phyloP scores from a whole-genome alignment of 2,329 filamentous ascomycete species.

The Aspergillus pseudonomiae region DNA sequence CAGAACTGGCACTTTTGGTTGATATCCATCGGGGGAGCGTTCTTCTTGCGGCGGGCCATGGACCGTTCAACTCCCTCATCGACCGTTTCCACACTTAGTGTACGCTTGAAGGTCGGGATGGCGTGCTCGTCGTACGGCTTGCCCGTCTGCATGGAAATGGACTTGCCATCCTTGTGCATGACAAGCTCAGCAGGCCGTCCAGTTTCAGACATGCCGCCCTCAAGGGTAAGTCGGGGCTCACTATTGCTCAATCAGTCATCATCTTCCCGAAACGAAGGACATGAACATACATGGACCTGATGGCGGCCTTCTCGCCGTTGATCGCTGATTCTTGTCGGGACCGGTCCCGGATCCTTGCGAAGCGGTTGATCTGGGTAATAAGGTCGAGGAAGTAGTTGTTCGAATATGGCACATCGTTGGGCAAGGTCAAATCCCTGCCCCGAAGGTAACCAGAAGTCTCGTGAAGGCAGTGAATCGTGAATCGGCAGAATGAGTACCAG shows the following conservation, averaged over 20 bases:
- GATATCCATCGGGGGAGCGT: slow-evolving; percentile 80
- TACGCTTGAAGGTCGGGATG: slow-evolving; percentile 54
- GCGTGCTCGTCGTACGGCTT: slow-evolving; percentile 58
- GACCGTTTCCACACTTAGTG: slow-evolving; percentile 59
- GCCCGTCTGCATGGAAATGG: slow-evolving; percentile 75
- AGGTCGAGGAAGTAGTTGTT: slow-evolving; percentile 97
- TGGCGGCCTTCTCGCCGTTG: slow-evolving; percentile 49
- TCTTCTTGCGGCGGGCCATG: slow-evolving; percentile 96
- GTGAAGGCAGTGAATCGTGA: slow-evolving; percentile 86
- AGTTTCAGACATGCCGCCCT: slow-evolving; percentile 79
- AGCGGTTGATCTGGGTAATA: slow-evolving; percentile 87
- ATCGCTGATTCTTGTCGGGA: slow-evolving; percentile 36
- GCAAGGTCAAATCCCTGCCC: slow-evolving; percentile 83
- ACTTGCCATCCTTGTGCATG: slow-evolving; percentile 76
- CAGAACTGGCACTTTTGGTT: slow-evolving; percentile 82
- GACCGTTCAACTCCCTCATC: slow-evolving; percentile 85
- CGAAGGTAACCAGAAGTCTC: slow-evolving; percentile 82
- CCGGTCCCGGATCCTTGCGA: slow-evolving; percentile 83
- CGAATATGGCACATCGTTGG: slow-evolving; percentile 86
- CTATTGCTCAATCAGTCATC: slow-evolving; percentile 39
- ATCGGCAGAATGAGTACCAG: slow-evolving; percentile 88
- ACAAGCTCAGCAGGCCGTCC: slow-evolving; percentile 84
- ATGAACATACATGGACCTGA: slow-evolving; percentile 44
- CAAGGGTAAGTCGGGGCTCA: slow-evolving; percentile 71
- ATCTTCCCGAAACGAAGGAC: neutral